A percentile compares a stretch with the other conserved stretches of the same genome.
phyloP scores from a whole-genome alignment of 371 early-diverging fungal species.

The Mucor plumbeus region DNA sequence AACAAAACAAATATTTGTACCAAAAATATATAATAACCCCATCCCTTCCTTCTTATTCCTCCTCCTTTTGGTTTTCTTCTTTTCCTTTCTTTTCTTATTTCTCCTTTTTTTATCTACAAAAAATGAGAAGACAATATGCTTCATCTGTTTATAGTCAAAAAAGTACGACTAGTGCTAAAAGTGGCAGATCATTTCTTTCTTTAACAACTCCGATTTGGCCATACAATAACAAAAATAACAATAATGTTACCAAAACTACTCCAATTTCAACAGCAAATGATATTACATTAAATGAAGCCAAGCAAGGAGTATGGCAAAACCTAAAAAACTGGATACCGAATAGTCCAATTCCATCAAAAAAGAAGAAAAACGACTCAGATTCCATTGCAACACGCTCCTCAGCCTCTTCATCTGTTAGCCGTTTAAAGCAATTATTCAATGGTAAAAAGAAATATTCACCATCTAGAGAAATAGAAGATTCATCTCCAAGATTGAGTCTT shows the following conservation, averaged over 20 bases:
- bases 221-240: not conserved
- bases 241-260: not conserved
- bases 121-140: slow-evolving; percentile 41
- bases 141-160: slow-evolving; percentile 51
- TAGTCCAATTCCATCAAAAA: not conserved
- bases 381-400: slow-evolving; percentile 37
- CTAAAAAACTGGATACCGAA: slow-evolving; percentile 32
- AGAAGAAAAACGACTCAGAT: slow-evolving; percentile 28
- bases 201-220: slow-evolving; percentile 30
- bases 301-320: slow-evolving; percentile 33
- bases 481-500: slow-evolving; percentile 8
- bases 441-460: slow-evolving; percentile 6
- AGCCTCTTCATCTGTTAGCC: slow-evolving; percentile 23
- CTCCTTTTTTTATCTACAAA: slow-evolving; percentile 9
- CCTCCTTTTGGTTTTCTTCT: slow-evolving; percentile 13
- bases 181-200: slow-evolving; percentile 47
- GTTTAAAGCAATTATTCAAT: slow-evolving; percentile 13
- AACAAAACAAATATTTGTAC: slow-evolving; percentile 5
- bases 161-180: slow-evolving; percentile 50
- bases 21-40: not conserved
- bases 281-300: slow-evolving; percentile 7
- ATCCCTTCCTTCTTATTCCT: slow-evolving; percentile 9
- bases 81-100: slow-evolving; percentile 23
- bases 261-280: slow-evolving; percentile 14
- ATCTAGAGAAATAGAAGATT: not conserved